These are phyloP conservation scores for Claviceps purpurea DNA, from an alignment of 2,329 filamentous ascomycete species.

Conservation along the genomic window DNA sequence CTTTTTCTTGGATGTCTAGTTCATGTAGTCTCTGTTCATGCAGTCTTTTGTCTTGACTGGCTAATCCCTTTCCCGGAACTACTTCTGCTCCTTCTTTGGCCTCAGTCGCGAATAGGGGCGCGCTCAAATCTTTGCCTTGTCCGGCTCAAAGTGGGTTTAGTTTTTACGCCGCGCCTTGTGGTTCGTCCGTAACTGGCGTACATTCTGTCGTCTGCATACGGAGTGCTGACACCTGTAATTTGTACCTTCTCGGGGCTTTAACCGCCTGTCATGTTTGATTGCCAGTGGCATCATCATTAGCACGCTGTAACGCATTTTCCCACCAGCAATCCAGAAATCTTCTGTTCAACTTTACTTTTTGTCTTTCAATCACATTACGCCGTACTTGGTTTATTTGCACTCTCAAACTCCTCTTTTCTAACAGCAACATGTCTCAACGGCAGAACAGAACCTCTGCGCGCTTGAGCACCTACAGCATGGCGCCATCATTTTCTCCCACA, in stretches of 20 bases:
- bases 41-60: background rate
- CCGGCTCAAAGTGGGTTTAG: background rate
- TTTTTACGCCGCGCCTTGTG: background rate
- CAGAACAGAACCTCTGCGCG: constrained; percentile 42
- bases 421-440: constrained; percentile 10
- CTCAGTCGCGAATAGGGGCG: background rate
- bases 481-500: constrained; percentile 46
- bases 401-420: background rate
- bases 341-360: background rate
- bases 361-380: background rate
- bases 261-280: background rate
- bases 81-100: background rate
- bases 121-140: background rate
- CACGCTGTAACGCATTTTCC: background rate
- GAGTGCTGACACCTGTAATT: background rate
- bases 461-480: constrained; percentile 47
- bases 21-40: constrained; percentile 3
- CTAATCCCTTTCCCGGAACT: constrained; percentile 5
- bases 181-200: constrained; percentile 3
- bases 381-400: background rate
- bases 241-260: background rate
- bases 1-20: background rate
- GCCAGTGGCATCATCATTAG: background rate
- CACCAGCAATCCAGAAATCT: background rate
- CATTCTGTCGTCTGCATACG: background rate